These are phyloP conservation scores for Trypanosoma theileri DNA, from an alignment of 208 protist species.

Conservation along the genomic window DNA sequence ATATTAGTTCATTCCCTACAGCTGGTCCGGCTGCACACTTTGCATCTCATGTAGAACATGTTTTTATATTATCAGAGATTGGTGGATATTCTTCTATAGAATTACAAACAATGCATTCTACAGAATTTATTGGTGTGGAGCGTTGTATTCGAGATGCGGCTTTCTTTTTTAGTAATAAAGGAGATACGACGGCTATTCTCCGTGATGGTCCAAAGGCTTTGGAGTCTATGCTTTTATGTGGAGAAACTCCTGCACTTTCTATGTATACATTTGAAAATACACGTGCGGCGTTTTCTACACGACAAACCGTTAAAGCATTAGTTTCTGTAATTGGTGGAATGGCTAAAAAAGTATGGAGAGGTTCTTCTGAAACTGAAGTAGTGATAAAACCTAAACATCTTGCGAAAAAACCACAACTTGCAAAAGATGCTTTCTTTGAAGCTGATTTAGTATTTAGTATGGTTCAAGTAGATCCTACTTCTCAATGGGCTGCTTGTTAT, in stretches of 20 bases:
- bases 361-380: slow-evolving; percentile 23
- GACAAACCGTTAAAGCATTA: slow-evolving; percentile 51
- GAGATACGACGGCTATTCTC: slow-evolving; percentile 19
- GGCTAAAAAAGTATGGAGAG: slow-evolving; percentile 41
- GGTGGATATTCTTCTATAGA: slow-evolving; percentile 44
- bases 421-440: slow-evolving; percentile 42
- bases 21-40: slow-evolving; percentile 60
- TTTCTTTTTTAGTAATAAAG: slow-evolving; percentile 29
- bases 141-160: slow-evolving; percentile 32
- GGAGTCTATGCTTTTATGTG: slow-evolving; percentile 52
- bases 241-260: slow-evolving; percentile 49
- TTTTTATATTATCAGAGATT: slow-evolving; percentile 36
- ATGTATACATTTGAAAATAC: slow-evolving; percentile 52
- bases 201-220: slow-evolving; percentile 27
- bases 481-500: slow-evolving; percentile 68
- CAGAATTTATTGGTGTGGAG: neutral
- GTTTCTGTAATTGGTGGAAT: slow-evolving; percentile 46
- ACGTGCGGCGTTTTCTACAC: slow-evolving; percentile 37
- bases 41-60: slow-evolving; percentile 40
- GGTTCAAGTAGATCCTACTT: slow-evolving; percentile 66
- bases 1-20: slow-evolving; percentile 51
- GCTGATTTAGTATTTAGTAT: slow-evolving; percentile 48
- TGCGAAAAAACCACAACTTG: slow-evolving; percentile 31
- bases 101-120: slow-evolving; percentile 29
- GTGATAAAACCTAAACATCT: slow-evolving; percentile 27